These are phyloP conservation scores for Sugiyamaella castrensis DNA, from an alignment of 1,139 yeast species.

Conservation along the genomic window DNA sequence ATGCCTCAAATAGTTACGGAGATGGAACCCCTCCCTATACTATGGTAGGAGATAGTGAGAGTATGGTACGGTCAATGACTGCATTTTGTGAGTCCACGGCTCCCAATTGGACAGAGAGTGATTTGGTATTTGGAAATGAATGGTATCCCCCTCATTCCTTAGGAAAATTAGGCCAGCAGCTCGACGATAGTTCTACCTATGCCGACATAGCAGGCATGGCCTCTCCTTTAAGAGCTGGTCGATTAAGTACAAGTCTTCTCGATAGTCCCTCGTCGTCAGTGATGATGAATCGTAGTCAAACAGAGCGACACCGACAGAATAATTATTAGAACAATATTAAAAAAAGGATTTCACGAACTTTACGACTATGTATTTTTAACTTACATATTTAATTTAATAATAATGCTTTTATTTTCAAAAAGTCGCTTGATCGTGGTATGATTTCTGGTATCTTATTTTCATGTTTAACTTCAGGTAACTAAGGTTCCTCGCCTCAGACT, in stretches of 20 bases:
- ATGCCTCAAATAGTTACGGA: conserved; percentile 5
- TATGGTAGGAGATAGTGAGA: conserved; percentile 20
- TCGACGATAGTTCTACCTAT: background rate
- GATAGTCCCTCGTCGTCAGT: conserved; percentile 13
- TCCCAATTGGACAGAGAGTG: conserved; percentile 17
- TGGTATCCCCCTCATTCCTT: conserved; percentile 17
- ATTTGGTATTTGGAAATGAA: conserved; percentile 7
- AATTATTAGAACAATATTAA: background rate
- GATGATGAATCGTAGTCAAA: conserved; percentile 18
- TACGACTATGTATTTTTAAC: background rate
- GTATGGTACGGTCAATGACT: conserved; percentile 35
- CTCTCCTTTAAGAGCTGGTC: conserved; percentile 12
- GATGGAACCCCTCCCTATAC: conserved; percentile 6
- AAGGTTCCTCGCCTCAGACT: too few relatives aligned
- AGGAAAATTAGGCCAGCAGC: background rate
- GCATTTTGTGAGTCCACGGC: conserved; percentile 29
- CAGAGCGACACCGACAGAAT: conserved; percentile 10
- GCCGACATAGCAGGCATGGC: conserved; percentile 5
- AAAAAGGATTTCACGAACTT: background rate
- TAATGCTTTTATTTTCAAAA: background rate
- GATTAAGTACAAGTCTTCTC: conserved; percentile 3
- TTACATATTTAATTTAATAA: background rate
- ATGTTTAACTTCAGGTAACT: too few relatives aligned
- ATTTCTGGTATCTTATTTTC: too few relatives aligned
- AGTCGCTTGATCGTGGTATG: too few relatives aligned